Evolutionary conservation across 352 stramenopile genomes (phyloP), one percentile per base, ranked within the genome.

Genomic region (Phytophthora pini): DNA sequence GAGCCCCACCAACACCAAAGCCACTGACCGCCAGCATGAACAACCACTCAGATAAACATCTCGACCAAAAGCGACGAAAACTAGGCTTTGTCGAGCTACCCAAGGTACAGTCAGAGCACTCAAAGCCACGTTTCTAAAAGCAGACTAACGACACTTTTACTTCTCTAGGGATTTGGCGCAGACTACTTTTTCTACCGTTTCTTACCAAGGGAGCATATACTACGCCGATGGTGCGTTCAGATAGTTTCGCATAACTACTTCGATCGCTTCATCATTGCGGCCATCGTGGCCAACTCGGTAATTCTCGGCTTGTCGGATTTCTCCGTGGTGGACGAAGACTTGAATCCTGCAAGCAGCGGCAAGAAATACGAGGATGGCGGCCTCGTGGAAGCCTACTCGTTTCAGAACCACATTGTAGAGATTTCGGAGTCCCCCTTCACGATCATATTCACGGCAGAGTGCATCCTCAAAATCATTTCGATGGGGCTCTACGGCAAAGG

Each of bases 391-490:
- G 72, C 68, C 2, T 78, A 79, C 40, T 90, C 84, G 1, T 43
- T 74, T 3, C 72, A 75, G 26, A 93, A 93, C 47, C 72, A 68
- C 24, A 69, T 91, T 5, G 66, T 97, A 0, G 76, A 93, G 46
- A 53, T 80, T n/a, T 89, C 89, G 1, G 90, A 97, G 45, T 45
- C 78, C 1, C 79, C 91, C 1, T 98, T 98, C 54, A 97, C 90
- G 0, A 60, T 79, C 1, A 75, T 98, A 20, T 98, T 98, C 66
- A 84, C 88, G 0, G 27, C 87, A 1, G 95, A 98, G 59, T 88
- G 84, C 13, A 39, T 89, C 7, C 62, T 98, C n/a, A 98, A 98
- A 68, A 94, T 98, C 39, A 65, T 97, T 10, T 88, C 89, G 0
- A 83, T 97, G 68, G 93, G 93, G 0, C 83, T 96, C 6, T 27